Evolutionary conservation across 345 rosid genomes (phyloP).

Genomic region (Eucalyptus cladocalyx): DNA sequence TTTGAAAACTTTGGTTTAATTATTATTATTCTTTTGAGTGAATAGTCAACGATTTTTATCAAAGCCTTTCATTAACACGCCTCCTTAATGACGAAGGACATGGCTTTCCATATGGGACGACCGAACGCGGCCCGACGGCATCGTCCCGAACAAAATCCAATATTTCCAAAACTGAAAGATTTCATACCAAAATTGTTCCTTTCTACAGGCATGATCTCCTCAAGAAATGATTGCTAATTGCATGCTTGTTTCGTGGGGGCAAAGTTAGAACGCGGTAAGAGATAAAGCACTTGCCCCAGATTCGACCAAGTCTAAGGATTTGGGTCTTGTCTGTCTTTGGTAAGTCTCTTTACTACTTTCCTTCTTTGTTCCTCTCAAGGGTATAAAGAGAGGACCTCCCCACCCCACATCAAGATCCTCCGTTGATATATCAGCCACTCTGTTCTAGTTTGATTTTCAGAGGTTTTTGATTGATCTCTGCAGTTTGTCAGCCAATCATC

Average conservation of each 20-base stretch:
- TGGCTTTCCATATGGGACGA: background rate
- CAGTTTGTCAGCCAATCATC: background rate
- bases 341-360: background rate
- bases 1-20: background rate
- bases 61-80: background rate
- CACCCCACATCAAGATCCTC: background rate
- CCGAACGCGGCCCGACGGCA: background rate
- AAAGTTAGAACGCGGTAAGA: background rate
- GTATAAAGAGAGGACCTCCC: background rate
- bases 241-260: background rate
- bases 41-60: background rate
- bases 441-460: background rate
- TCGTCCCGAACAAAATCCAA: background rate
- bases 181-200: background rate
- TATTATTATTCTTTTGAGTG: background rate
- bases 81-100: background rate
- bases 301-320: background rate
- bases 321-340: background rate
- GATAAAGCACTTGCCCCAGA: background rate
- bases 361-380: background rate
- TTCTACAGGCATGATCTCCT: background rate
- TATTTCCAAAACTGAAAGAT: background rate
- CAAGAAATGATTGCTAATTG: background rate
- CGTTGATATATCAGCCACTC: background rate
- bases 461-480: background rate